phyloP scores from a whole-genome alignment of 129 eudicot species.

The sunflower (Helianthus annuus) region DNA sequence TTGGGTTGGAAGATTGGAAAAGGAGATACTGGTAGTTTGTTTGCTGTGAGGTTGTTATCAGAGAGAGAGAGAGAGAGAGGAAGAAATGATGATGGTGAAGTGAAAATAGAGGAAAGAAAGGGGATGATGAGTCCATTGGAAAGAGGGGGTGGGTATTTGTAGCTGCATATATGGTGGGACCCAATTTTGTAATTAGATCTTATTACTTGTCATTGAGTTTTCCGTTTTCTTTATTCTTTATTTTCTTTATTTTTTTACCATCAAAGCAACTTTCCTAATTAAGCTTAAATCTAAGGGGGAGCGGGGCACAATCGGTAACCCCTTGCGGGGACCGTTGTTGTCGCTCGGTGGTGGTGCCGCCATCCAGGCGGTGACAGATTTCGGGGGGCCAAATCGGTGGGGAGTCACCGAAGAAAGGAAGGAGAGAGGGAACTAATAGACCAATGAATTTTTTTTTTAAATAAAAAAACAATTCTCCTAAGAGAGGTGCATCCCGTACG shows the following conservation, averaged over 20 bases:
- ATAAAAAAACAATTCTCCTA: too few relatives aligned
- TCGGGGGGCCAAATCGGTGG: too few relatives aligned
- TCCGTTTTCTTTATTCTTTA: not conserved
- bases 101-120: constrained; percentile 35
- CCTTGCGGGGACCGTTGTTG: too few relatives aligned
- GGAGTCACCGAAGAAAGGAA: too few relatives aligned
- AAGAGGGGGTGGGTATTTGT: constrained; percentile 44
- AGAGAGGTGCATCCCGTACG: too few relatives aligned
- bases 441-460: too few relatives aligned
- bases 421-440: too few relatives aligned
- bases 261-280: not conserved
- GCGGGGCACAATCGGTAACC: too few relatives aligned
- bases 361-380: too few relatives aligned
- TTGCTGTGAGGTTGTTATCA: constrained; percentile 5
- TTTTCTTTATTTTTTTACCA: not conserved
- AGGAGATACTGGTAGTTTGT: not conserved
- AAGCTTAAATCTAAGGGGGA: too few relatives aligned
- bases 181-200: constrained; percentile 31
- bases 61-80: constrained; percentile 8
- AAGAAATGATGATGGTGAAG: constrained; percentile 37
- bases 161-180: constrained; percentile 39
- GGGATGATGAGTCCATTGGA: constrained; percentile 34
- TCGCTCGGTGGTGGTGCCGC: too few relatives aligned
- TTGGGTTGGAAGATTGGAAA: constrained; percentile 16
- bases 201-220: constrained; percentile 8